Base-by-base conservation (phyloP, 2,329 filamentous ascomycete species). In the Cercospora sojina region DNA sequence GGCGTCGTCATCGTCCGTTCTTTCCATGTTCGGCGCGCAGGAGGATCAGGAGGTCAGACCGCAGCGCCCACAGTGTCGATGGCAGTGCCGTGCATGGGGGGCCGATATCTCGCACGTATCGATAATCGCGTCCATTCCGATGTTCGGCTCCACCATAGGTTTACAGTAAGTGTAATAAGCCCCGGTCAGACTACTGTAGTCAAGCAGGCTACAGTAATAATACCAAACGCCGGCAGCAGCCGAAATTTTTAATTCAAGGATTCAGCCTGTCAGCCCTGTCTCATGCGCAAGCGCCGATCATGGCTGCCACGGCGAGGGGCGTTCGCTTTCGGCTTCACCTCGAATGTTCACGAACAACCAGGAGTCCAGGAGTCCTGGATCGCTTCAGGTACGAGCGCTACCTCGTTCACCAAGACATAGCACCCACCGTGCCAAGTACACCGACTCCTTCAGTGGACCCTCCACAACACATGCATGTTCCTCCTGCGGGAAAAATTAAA, bases 251-350 rank as follows among this genome's bases (percentile, higher is more conserved):
- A 41, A 41, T 41, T 16, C 35, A n/a, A 7, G 51, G 29, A 31
- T 56, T 7, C 47, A 3, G 35, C 35, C 35, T 23, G 3, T 12
- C 32, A 10, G 32, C 32, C 43, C n/a, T 49, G 51, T 56, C 51
- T 56, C 51, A 55, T 55, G 23, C 51, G 51, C 13, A 27, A 31
- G 51, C 20, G 51, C 51, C 51, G 51, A 55, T 56, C 51, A n/a
- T 41, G 35, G 35, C 35, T n/a, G 35, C 35, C 35, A 41, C 35
- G 35, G 35, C 6, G 35, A 41, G 43, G 43, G 43, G 43, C 18
- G 43, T 16, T 49, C 43, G 43, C 43, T 49, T 23, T 25, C 43
- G 43, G 43, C 43, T 49, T 23, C 43, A 49, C 20, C 43, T 23
- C 43, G 18, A 49, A 49, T 23, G 10, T 23, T 56, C 25, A 27